phyloP scores from a whole-genome alignment of 23 red algal genomes.

The Gracilaria caudata region DNA sequence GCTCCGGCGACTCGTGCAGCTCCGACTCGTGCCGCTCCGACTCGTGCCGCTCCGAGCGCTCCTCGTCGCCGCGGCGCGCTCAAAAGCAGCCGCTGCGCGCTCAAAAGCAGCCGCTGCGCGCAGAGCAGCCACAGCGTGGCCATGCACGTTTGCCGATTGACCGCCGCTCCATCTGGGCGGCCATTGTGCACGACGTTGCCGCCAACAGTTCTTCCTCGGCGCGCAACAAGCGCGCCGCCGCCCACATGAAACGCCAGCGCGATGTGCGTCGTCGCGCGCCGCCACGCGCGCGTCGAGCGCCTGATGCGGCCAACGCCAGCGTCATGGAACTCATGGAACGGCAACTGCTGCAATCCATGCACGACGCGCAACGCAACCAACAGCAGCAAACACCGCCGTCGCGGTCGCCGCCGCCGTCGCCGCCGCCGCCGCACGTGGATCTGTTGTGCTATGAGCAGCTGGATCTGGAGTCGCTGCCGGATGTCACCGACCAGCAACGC shows the following conservation, averaged over 20 bases:
- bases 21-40: too few species aligned
- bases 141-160: background rate
- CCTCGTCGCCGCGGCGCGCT: too few species aligned
- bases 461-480: background rate
- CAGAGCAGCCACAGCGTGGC: too few species aligned
- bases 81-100: too few species aligned
- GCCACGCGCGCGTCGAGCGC: too few species aligned
- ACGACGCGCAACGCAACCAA: background rate
- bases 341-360: background rate
- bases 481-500: background rate
- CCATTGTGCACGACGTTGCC: background rate
- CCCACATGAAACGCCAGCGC: too few species aligned
- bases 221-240: background rate
- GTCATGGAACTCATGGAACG: background rate
- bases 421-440: background rate
- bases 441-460: background rate
- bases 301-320: background rate
- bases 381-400: background rate
- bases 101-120: too few species aligned
- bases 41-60: too few species aligned
- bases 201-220: background rate
- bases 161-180: slow-evolving; percentile 1
- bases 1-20: too few species aligned
- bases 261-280: too few species aligned
- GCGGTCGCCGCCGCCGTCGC: background rate